These are phyloP conservation scores for Vitis hybrid DNA, from an alignment of 177 flowering plant genomes.

Conservation along the genomic window DNA sequence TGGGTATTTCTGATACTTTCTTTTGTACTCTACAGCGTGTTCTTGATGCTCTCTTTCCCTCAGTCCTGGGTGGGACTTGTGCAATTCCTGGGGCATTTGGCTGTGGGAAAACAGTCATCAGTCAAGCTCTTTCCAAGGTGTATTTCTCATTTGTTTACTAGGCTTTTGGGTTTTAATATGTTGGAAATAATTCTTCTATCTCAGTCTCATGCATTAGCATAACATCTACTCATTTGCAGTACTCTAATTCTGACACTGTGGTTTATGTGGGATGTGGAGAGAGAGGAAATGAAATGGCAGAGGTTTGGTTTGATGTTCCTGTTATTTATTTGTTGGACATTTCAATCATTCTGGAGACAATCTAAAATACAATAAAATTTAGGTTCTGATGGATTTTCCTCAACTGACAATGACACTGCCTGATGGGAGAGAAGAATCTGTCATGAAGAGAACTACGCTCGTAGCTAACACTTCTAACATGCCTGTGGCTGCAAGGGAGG, in stretches of 20 bases:
- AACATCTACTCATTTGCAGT: constrained; percentile 46
- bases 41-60: constrained; percentile 99
- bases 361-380: constrained; percentile 1
- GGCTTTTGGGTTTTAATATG: background rate
- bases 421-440: constrained; percentile 99
- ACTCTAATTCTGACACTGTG: constrained; percentile 96
- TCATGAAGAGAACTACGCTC: constrained; percentile 99
- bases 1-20: constrained; percentile 17
- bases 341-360: background rate
- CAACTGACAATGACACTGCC: constrained; percentile 99
- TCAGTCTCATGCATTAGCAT: background rate
- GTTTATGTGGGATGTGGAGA: constrained; percentile 99
- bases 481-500: constrained; percentile 99
- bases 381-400: constrained; percentile 99
- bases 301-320: constrained; percentile 42
- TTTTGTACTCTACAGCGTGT: constrained; percentile 66
- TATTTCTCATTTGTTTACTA: background rate
- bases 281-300: constrained; percentile 99
- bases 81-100: constrained; percentile 99
- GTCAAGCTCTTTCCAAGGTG: constrained; percentile 99
- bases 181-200: background rate
- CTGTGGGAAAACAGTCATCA: constrained; percentile 99
- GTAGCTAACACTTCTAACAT: constrained; percentile 99
- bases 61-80: constrained; percentile 99
- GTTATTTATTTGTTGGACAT: background rate